Percentiles rank a stretch among this genome's conserved stretches.
Conservation (phyloP, 176 grass and related monocot genomes). For the Zoysia pacifica region DNA sequence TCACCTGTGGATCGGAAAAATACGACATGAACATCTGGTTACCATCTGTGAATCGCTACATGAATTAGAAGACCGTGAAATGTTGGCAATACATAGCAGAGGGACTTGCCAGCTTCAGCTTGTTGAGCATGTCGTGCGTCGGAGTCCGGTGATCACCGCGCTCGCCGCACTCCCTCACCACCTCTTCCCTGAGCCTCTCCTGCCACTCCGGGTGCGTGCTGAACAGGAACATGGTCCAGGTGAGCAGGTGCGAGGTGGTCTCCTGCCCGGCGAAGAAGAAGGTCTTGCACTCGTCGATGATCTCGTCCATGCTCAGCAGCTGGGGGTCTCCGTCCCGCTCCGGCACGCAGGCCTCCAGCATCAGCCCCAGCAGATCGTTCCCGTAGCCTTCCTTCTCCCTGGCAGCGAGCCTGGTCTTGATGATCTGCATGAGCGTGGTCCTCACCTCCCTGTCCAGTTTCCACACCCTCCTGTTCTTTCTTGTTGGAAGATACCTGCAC, state of each 20-base stretch:
- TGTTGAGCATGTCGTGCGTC: constrained; percentile 39
- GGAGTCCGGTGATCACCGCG: neutral
- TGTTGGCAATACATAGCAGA: too few relatives aligned
- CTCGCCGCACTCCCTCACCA: constrained; percentile 30
- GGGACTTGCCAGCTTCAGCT: constrained; percentile 38
- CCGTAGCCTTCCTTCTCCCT: constrained; percentile 34
- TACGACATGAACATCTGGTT: neutral
- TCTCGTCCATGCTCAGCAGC: constrained; percentile 55
- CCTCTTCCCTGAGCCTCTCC: constrained; percentile 50
- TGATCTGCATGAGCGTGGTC: constrained; percentile 38
- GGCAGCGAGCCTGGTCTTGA: constrained; percentile 22
- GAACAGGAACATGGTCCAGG: constrained; percentile 50
- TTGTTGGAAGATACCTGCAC: constrained; percentile 43
- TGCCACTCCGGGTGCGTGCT: constrained; percentile 58
- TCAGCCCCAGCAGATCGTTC: constrained; percentile 52
- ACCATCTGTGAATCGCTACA: neutral
- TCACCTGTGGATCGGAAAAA: constrained; percentile 1
- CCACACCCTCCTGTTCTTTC: constrained; percentile 32
- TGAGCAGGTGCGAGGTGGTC: constrained; percentile 51
- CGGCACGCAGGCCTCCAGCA: constrained; percentile 46
- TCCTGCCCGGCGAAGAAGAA: constrained; percentile 67
- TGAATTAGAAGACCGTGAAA: neutral
- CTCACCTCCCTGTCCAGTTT: constrained; percentile 37
- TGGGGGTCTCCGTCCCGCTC: neutral
- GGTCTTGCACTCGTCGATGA: constrained; percentile 66